Percentiles rank a stretch among this genome's conserved stretches.
Conservation (phyloP, 805 yeast genomes). For the Debaryomyces tyrocola region DNA sequence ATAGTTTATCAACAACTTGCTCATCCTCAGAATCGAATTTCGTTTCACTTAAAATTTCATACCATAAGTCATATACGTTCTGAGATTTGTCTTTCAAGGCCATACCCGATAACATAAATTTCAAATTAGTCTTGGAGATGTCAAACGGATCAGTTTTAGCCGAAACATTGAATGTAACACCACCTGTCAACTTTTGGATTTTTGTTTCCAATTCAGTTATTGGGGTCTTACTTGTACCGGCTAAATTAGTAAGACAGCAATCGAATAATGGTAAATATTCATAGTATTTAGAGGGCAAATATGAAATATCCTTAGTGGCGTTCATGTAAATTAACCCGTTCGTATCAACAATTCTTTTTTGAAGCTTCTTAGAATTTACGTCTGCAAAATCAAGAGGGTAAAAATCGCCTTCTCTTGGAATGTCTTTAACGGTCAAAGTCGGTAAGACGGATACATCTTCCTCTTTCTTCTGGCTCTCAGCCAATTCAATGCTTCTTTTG, state of each 20-base stretch:
- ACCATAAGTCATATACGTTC: slow-evolving; percentile 64
- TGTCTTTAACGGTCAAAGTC: slow-evolving; percentile 70
- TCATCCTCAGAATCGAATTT: slow-evolving; percentile 52
- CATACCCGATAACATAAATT: slow-evolving; percentile 64
- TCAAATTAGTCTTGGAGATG: slow-evolving; percentile 48
- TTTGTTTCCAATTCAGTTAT: slow-evolving; percentile 84
- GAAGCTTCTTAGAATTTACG: slow-evolving; percentile 32
- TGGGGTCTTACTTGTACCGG: slow-evolving; percentile 70
- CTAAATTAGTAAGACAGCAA: slow-evolving; percentile 74
- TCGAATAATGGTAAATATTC: slow-evolving; percentile 76
- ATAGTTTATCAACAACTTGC: slow-evolving; percentile 58
- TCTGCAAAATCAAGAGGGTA: slow-evolving; percentile 27
- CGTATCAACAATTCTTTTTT: slow-evolving; percentile 61
- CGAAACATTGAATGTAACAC: slow-evolving; percentile 63
- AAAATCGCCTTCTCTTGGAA: slow-evolving; percentile 54
- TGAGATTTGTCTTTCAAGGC: slow-evolving; percentile 64
- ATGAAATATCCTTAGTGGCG: slow-evolving; percentile 59
- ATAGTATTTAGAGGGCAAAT: slow-evolving; percentile 60
- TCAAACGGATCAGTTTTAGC: slow-evolving; percentile 56
- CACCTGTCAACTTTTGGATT: slow-evolving; percentile 83
- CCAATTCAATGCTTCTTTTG: slow-evolving; percentile 59
- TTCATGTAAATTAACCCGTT: slow-evolving; percentile 81
- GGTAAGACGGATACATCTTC: slow-evolving; percentile 84
- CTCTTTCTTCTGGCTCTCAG: slow-evolving; percentile 60
- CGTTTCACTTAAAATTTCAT: slow-evolving; percentile 66